Evolutionary conservation across 192 early-diverging fungal species (phyloP).

Genomic region (Backusella circina): DNA sequence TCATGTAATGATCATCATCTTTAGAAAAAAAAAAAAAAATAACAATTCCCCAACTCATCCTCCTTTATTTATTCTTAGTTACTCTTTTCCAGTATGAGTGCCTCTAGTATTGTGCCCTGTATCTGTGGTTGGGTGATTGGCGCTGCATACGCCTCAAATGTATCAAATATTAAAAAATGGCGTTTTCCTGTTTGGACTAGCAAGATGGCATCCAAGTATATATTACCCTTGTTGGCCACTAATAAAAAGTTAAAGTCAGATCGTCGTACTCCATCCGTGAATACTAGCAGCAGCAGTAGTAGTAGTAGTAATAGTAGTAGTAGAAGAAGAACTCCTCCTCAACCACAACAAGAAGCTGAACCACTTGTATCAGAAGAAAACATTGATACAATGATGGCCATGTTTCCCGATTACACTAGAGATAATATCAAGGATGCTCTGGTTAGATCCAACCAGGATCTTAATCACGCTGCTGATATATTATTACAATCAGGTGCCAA

Average conservation of each 20-base stretch:
- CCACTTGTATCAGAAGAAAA: conserved; percentile 34
- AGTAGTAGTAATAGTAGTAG: neutral
- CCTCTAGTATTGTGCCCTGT: conserved; percentile 38
- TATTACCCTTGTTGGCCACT: conserved; percentile 42
- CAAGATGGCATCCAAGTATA: conserved; percentile 35
- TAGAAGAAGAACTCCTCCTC: neutral
- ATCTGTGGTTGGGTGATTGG: conserved; percentile 43
- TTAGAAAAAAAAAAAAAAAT: too few relatives aligned
- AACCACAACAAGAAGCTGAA: neutral
- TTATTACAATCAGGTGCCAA: conserved; percentile 13
- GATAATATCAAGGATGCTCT: conserved; percentile 43
- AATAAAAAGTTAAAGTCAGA: conserved; percentile 21
- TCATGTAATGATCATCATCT: conserved; percentile 32
- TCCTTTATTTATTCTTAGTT: conserved; percentile 29
- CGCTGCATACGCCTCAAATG: conserved; percentile 40
- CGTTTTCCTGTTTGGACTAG: conserved; percentile 41
- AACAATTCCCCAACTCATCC: neutral
- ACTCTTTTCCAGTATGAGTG: conserved; percentile 29
- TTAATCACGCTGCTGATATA: conserved; percentile 51
- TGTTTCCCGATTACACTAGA: conserved; percentile 49
- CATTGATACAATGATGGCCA: conserved; percentile 44
- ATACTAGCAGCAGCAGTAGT: neutral
- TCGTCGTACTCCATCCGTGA: conserved; percentile 8
- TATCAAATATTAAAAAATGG: conserved; percentile 42
- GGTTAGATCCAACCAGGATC: conserved; percentile 44